phyloP scores from a whole-genome alignment of 2,329 filamentous ascomycete genomes.

The Arthrobotrys entomopaga region DNA sequence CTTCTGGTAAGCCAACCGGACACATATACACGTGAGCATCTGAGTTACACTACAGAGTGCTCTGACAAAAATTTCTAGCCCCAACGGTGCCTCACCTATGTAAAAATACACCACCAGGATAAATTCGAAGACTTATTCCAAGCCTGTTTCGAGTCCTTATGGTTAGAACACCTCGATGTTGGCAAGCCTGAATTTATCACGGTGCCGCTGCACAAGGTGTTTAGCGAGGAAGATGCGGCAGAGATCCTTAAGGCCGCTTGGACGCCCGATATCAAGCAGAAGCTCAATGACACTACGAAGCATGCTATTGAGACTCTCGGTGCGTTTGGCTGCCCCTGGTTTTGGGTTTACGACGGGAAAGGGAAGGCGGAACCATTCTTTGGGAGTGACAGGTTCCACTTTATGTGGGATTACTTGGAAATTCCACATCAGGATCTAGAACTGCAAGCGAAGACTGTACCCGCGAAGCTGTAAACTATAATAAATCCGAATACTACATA shows the following conservation, averaged over 20 bases:
- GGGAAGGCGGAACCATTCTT: slow-evolving; percentile 76
- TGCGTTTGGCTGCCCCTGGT: slow-evolving; percentile 81
- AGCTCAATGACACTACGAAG: slow-evolving; percentile 70
- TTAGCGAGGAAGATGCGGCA: slow-evolving; percentile 60
- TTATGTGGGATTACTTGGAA: slow-evolving; percentile 74
- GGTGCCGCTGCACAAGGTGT: slow-evolving; percentile 64
- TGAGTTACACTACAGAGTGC: background rate
- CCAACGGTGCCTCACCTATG: background rate
- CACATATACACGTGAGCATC: slow-evolving; percentile 32
- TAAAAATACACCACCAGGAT: slow-evolving; percentile 68
- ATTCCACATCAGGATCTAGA: slow-evolving; percentile 60
- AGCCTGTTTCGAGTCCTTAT: slow-evolving; percentile 70
- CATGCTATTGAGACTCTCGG: slow-evolving; percentile 70
- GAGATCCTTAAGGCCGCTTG: slow-evolving; percentile 68
- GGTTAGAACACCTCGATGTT: slow-evolving; percentile 71
- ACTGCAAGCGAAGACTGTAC: background rate
- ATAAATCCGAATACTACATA: too few species aligned
- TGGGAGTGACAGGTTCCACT: slow-evolving; percentile 79
- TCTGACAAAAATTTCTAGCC: background rate
- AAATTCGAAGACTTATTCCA: slow-evolving; percentile 64
- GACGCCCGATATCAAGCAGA: slow-evolving; percentile 67
- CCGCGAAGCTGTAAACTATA: background rate
- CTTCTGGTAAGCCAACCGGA: slow-evolving; percentile 62
- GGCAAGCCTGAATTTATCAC: slow-evolving; percentile 69
- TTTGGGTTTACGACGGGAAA: slow-evolving; percentile 71